phyloP scores from a whole-genome alignment of 1,284 basidiomycete species.

The Wallemia ichthyophaga region DNA sequence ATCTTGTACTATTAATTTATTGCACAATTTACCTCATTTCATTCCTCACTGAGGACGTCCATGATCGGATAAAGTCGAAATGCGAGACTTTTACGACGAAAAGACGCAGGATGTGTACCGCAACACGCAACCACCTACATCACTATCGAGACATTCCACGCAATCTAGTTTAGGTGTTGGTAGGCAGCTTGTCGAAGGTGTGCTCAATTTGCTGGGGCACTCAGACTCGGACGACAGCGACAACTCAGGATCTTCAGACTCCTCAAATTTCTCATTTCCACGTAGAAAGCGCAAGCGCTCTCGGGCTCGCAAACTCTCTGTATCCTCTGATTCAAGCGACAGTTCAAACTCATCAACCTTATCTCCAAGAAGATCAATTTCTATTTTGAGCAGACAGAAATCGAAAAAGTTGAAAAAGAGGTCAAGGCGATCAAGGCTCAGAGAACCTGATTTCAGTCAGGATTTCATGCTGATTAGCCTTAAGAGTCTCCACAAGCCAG shows the following conservation, averaged over 20 bases:
- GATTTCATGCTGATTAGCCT: neutral
- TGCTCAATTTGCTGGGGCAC: neutral
- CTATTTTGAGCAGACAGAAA: neutral
- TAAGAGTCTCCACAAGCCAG: neutral
- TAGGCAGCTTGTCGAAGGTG: neutral
- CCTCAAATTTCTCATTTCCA: neutral
- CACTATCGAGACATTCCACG: neutral
- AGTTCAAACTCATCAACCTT: neutral
- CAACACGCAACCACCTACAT: neutral
- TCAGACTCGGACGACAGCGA: conserved; percentile 1
- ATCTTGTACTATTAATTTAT: neutral
- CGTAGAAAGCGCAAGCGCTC: neutral
- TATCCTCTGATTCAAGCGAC: neutral
- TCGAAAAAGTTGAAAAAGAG: neutral
- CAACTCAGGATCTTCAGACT: neutral
- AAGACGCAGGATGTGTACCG: neutral
- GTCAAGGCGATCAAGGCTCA: neutral
- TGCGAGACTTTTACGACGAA: neutral
- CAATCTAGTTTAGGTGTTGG: neutral
- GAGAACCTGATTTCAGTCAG: neutral
- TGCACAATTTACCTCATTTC: neutral
- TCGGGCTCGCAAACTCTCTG: neutral
- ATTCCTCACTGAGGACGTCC: neutral
- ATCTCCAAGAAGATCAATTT: neutral
- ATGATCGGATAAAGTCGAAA: neutral